These are phyloP conservation scores for Rauvolfia tetraphylla DNA, from an alignment of 257 asterid species.

Conservation along the genomic window DNA sequence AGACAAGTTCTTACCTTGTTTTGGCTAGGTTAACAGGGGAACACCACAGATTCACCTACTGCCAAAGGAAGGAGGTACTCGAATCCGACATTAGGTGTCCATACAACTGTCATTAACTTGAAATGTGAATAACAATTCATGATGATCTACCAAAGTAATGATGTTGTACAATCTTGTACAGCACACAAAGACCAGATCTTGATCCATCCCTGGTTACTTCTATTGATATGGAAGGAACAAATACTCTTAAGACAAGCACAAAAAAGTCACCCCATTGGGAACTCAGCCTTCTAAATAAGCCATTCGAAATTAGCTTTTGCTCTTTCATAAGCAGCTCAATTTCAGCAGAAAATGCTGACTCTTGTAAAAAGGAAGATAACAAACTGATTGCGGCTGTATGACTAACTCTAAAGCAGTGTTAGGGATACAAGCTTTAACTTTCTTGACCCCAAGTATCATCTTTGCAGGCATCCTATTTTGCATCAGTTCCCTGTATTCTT, in stretches of 20 bases:
- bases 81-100: background rate
- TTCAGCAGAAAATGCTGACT: constrained; percentile 1
- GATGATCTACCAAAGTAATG: background rate
- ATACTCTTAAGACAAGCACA: background rate
- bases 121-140: background rate
- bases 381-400: background rate
- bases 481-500: background rate
- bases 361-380: background rate
- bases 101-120: background rate
- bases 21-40: background rate
- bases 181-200: constrained; percentile 1
- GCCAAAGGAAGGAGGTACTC: background rate
- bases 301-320: background rate
- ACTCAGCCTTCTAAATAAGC: background rate
- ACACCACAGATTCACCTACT: background rate
- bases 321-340: background rate
- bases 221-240: constrained; percentile 3
- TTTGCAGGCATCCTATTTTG: background rate
- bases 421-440: background rate
- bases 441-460: background rate
- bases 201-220: background rate
- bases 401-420: too few species aligned
- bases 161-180: background rate
- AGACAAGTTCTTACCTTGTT: background rate
- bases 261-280: background rate